Percentiles rank a stretch among this genome's conserved stretches.
Evolutionary conservation across 2,329 filamentous ascomycete species (phyloP).

Genomic region (Leptographium radiaticola): DNA sequence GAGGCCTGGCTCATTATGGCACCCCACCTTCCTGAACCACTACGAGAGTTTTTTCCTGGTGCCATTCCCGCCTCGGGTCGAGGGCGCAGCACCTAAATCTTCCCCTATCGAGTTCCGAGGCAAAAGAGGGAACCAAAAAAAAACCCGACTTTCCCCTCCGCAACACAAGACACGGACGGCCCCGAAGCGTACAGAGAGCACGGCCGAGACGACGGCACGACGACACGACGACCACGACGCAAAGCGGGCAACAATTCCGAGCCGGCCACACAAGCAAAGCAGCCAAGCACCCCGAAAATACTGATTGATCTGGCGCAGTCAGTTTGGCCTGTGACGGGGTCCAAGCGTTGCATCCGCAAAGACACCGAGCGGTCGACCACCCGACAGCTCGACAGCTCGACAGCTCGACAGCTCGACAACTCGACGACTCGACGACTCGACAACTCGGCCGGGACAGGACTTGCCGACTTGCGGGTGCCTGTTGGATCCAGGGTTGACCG

Average conservation of each 20-base stretch:
- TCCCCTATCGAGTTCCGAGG: not conserved
- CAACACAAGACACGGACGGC: too few species aligned
- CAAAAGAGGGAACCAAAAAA: too few species aligned
- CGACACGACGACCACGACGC: not conserved
- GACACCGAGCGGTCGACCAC: too few species aligned
- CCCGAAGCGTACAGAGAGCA: too few species aligned
- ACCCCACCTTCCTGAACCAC: not conserved
- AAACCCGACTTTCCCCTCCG: too few species aligned
- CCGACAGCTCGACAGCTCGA: too few species aligned
- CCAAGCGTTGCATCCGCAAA: not conserved
- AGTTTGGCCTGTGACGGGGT: not conserved
- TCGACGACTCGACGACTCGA: too few species aligned
- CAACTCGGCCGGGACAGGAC: too few species aligned
- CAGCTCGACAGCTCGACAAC: too few species aligned
- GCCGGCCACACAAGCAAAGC: not conserved
- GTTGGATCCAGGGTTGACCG: not conserved
- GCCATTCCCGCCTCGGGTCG: not conserved
- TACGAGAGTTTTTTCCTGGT: not conserved
- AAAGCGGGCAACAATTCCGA: not conserved
- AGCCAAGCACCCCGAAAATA: not conserved
- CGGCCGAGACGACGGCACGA: too few species aligned
- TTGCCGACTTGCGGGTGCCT: too few species aligned
- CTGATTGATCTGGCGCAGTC: not conserved
- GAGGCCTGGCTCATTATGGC: not conserved
- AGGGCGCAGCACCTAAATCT: not conserved